phyloP scores from a whole-genome alignment of 2,329 filamentous ascomycete species.

The Penicillium rolfsii region DNA sequence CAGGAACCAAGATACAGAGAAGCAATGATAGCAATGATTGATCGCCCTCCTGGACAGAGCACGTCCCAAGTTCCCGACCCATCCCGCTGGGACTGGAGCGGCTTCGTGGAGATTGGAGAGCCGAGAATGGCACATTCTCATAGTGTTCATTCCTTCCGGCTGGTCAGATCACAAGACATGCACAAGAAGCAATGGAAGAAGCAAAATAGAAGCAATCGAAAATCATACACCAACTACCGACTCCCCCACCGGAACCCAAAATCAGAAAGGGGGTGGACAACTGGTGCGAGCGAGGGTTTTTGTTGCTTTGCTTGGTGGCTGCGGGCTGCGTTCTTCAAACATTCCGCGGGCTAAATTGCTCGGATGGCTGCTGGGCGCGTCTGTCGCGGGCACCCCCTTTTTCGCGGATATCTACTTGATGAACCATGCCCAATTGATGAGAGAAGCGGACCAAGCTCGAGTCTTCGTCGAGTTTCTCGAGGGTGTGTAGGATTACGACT shows the following conservation, averaged over 20 bases:
- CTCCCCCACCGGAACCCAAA: not conserved
- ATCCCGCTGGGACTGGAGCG: not conserved
- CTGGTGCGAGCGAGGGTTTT: not conserved
- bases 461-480: not conserved
- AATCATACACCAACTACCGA: not conserved
- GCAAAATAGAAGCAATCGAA: not conserved
- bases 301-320: not conserved
- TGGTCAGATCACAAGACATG: not conserved
- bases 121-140: not conserved
- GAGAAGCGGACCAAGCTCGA: slow-evolving; percentile 7
- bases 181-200: not conserved
- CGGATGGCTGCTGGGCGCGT: slow-evolving; percentile 19
- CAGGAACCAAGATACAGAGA: slow-evolving; percentile 1
- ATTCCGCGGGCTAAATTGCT: slow-evolving; percentile 20
- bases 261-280: not conserved
- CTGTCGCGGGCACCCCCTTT: slow-evolving; percentile 6
- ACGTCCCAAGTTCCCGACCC: slow-evolving; percentile 4
- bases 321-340: slow-evolving; percentile 5
- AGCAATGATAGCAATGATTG: slow-evolving; percentile 1
- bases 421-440: slow-evolving; percentile 2
- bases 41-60: not conserved
- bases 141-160: not conserved
- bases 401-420: slow-evolving; percentile 11
- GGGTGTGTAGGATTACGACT: not conserved
- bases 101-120: not conserved